Evolutionary conservation across 306 rosid genomes (phyloP), one percentile per base, ranked within the genome.

Genomic region (Castanea mollissima): DNA sequence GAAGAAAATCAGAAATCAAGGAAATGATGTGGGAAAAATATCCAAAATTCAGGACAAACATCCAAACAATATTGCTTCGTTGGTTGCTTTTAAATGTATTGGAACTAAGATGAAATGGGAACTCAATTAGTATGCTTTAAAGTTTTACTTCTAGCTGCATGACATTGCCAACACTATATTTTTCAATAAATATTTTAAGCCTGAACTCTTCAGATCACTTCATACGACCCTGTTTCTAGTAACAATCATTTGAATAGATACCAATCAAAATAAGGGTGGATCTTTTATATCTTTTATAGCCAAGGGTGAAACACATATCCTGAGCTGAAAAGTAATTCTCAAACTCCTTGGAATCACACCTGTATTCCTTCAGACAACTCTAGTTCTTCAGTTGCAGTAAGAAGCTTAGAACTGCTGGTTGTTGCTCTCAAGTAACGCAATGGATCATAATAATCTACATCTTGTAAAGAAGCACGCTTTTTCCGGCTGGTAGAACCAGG

Each of bases 341-440:
- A 31, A 57, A 65, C 69, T 68, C 81, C 62, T 82, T 55, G 44
- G 74, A 74, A 76, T n/a, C 74, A 46, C 76, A 95, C 99, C 99
- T 92, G 99, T 79, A 95, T 92, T 87, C 98, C 98, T 85, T 83
- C 94, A 16, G 98, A 95, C 72, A 92, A 80, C 83, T 91, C 86
- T 75, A 89, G 83, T 84, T 95, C 99, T 82, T 95, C 98, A 7
- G 78, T 75, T 76, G 87, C 69, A 73, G 96, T 88, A 73, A 95
- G 99, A 83, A 95, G 99, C 83, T 74, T 85, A 69, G 92, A 74
- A 77, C 82, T 32, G 74, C 84, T 89, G 15, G 97, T 88, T 67
- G 97, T 89, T 74, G 92, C 72, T 90, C 98, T 89, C 79, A 95
- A 77, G 85, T 89, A 91, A 77, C 96, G 94, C 80, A 93, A 83